Percentiles rank a stretch among this genome's conserved stretches.
Conservation (phyloP, 2,329 filamentous ascomycete species). For the Fusarium sambucinum region DNA sequence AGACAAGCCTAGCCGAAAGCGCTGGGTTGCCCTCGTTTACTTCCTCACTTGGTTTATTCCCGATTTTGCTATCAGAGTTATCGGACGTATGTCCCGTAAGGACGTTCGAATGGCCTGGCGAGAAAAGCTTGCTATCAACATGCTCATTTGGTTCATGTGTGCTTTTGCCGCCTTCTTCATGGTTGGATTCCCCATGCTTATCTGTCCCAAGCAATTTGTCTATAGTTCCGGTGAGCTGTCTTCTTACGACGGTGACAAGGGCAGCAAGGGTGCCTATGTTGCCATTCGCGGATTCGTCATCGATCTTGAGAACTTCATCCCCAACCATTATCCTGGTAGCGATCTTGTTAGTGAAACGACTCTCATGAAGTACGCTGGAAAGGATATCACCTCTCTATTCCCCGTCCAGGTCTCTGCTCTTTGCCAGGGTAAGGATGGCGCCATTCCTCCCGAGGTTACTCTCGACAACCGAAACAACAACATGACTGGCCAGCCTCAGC, state of each 20-base stretch:
- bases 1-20: constrained; percentile 83
- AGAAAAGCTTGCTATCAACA: constrained; percentile 97
- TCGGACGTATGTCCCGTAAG: constrained; percentile 90
- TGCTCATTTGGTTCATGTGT: constrained; percentile 94
- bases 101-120: constrained; percentile 94
- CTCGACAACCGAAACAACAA: constrained; percentile 87
- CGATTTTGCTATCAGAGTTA: constrained; percentile 79
- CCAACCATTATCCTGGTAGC: constrained; percentile 78
- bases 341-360: constrained; percentile 66
- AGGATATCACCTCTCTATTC: constrained; percentile 89
- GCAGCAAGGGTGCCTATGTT: constrained; percentile 71
- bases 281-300: constrained; percentile 92
- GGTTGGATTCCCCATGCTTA: constrained; percentile 84
- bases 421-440: constrained; percentile 80
- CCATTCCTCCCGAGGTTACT: constrained; percentile 76
- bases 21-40: constrained; percentile 90
- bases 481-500: constrained; percentile 72
- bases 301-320: constrained; percentile 76
- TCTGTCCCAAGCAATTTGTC: constrained; percentile 92
- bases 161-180: constrained; percentile 86
- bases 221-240: constrained; percentile 83
- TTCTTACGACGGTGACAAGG: constrained; percentile 77
- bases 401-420: constrained; percentile 94
- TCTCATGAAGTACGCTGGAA: constrained; percentile 84
- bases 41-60: constrained; percentile 88